Percentiles rank a stretch among this genome's conserved stretches.
Evolutionary conservation across 352 stramenopile genomes (phyloP).

Genomic region (Pythium periplocum): DNA sequence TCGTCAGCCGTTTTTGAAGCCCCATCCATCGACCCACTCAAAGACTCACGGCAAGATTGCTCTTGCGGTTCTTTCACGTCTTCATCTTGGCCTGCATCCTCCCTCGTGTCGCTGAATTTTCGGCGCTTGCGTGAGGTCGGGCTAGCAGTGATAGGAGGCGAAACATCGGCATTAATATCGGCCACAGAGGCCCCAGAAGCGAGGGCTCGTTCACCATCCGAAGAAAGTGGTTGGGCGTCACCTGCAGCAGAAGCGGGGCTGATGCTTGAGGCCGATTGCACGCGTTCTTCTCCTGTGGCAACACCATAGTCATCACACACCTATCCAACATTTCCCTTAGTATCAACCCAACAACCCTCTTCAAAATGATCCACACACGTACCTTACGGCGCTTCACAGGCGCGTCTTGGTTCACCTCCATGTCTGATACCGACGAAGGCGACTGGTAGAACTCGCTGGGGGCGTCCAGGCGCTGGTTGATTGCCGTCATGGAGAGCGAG

Average conservation of each 20-base stretch:
- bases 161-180: slow-evolving; percentile 76
- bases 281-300: background rate
- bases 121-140: slow-evolving; percentile 47
- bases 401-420: slow-evolving; percentile 27
- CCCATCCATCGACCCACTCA: slow-evolving; percentile 3
- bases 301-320: background rate
- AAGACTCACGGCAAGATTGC: slow-evolving; percentile 12
- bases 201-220: slow-evolving; percentile 32
- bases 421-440: slow-evolving; percentile 60
- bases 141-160: slow-evolving; percentile 52
- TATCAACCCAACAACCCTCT: background rate
- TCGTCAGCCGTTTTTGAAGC: slow-evolving; percentile 12
- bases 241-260: slow-evolving; percentile 18
- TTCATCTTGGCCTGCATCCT: slow-evolving; percentile 19
- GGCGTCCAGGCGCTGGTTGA: slow-evolving; percentile 29
- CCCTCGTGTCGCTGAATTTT: slow-evolving; percentile 34
- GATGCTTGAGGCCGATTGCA: background rate
- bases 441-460: slow-evolving; percentile 33
- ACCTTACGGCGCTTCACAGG: slow-evolving; percentile 26
- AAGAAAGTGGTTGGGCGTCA: slow-evolving; percentile 24
- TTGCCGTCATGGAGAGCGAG: slow-evolving; percentile 18
- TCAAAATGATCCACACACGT: slow-evolving; percentile 7
- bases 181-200: slow-evolving; percentile 19
- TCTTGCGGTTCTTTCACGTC: slow-evolving; percentile 17
- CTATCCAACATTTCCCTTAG: background rate